Percentiles rank a stretch among this genome's conserved stretches.
Conservation (phyloP, 352 stramenopile genomes). For the Globisporangium cystogenes region DNA sequence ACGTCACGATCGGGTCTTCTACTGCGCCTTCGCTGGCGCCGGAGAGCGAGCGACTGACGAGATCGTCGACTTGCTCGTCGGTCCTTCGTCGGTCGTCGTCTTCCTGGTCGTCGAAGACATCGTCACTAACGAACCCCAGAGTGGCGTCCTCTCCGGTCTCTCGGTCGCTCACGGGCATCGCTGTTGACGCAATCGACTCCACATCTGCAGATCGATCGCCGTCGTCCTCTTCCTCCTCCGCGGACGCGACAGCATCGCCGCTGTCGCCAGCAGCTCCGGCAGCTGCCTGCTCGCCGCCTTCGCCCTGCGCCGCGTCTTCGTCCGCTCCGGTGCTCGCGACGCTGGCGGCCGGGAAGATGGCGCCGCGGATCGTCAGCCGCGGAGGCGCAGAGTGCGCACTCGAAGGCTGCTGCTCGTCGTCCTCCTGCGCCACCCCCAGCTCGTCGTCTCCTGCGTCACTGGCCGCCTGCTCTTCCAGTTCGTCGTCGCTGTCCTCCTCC, state of each 20-base stretch:
- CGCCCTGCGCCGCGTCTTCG: neutral
- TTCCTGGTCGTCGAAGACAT: no score
- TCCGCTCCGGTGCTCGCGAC: neutral
- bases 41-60: neutral
- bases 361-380: neutral
- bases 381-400: neutral
- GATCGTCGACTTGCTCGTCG: no score
- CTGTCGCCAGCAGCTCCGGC: no score
- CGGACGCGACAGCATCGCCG: no score
- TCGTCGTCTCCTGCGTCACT: neutral
- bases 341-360: neutral
- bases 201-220: no score
- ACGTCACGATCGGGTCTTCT: neutral
- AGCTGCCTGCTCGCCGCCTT: neutral
- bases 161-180: no score
- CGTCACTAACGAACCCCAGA: no score
- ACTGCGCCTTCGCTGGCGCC: neutral
- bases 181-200: no score
- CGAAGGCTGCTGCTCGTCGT: neutral
- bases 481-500: neutral
- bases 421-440: neutral
- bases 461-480: neutral
- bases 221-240: no score
- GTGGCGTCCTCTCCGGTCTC: no score
- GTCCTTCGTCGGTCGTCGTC: no score